phyloP scores from a whole-genome alignment of 192 early-diverging fungal species.

The Podila clonocystis region DNA sequence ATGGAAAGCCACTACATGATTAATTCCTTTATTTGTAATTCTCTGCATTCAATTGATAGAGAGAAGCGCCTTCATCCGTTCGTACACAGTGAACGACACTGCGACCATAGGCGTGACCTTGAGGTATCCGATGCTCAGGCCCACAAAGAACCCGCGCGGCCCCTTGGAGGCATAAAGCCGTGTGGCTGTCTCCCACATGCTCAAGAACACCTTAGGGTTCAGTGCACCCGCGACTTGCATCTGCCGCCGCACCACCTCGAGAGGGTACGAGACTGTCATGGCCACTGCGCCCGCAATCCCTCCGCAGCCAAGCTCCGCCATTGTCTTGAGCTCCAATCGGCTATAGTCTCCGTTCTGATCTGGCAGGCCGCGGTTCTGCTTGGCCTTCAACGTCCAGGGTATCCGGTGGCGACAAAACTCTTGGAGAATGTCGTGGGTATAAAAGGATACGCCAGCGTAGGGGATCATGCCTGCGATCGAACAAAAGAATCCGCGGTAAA shows the following conservation, averaged over 20 bases:
- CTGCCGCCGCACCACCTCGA: slow-evolving; percentile 88
- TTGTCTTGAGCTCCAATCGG: slow-evolving; percentile 64
- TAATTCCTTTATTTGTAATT: neutral
- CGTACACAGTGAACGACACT: slow-evolving; percentile 89
- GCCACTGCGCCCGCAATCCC: slow-evolving; percentile 85
- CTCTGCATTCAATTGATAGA: slow-evolving; percentile 49
- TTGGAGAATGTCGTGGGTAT: slow-evolving; percentile 79
- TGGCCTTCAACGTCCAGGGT: slow-evolving; percentile 24
- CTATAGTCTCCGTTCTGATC: slow-evolving; percentile 33
- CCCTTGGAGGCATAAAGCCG: slow-evolving; percentile 76
- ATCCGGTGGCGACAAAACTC: slow-evolving; percentile 57
- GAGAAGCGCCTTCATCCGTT: slow-evolving; percentile 73
- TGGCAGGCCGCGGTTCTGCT: slow-evolving; percentile 20
- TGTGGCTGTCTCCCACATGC: slow-evolving; percentile 65
- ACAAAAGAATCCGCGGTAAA: slow-evolving; percentile 91
- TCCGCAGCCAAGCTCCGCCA: slow-evolving; percentile 84
- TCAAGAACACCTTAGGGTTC: slow-evolving; percentile 62
- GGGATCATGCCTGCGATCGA: slow-evolving; percentile 93
- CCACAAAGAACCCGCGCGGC: slow-evolving; percentile 91
- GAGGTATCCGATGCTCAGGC: slow-evolving; percentile 94
- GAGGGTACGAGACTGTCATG: slow-evolving; percentile 90
- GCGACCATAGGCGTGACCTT: slow-evolving; percentile 96
- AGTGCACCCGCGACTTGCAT: slow-evolving; percentile 84
- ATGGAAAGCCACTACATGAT: no score
- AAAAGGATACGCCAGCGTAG: slow-evolving; percentile 95